phyloP scores from a whole-genome alignment of 2,329 filamentous ascomycete genomes.

The Fusarium bulbicola region DNA sequence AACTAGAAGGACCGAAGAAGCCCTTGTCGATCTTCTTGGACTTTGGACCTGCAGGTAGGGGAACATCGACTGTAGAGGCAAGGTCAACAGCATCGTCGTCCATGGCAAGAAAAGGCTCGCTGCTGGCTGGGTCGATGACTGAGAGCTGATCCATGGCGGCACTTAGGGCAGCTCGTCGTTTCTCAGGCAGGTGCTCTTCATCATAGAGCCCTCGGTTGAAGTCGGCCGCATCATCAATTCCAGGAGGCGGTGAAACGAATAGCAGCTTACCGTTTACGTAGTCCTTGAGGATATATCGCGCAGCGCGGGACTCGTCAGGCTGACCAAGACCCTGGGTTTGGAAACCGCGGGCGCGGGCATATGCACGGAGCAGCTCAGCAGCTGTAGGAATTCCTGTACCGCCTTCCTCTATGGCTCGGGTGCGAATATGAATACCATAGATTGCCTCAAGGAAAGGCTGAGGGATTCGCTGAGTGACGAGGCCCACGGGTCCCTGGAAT shows the following conservation, averaged over 20 bases:
- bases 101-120: conserved; percentile 40
- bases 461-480: conserved; percentile 87
- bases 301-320: conserved; percentile 92
- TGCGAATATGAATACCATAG: conserved; percentile 91
- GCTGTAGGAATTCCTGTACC: conserved; percentile 88
- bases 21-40: conserved; percentile 81
- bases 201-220: conserved; percentile 96
- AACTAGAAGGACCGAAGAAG: conserved; percentile 81
- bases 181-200: conserved; percentile 80
- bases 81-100: conserved; percentile 45
- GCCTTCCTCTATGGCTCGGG: conserved; percentile 85
- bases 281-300: conserved; percentile 91
- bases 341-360: conserved; percentile 90
- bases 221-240: conserved; percentile 72
- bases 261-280: conserved; percentile 97
- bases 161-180: conserved; percentile 74
- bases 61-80: conserved; percentile 57
- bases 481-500: conserved; percentile 83
- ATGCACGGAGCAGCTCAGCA: conserved; percentile 84
- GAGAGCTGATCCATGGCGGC: conserved; percentile 59
- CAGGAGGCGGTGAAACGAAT: conserved; percentile 87
- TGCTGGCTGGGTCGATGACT: conserved; percentile 45
- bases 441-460: conserved; percentile 89
- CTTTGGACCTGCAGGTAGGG: conserved; percentile 72
- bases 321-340: conserved; percentile 88